phyloP scores from a whole-genome alignment of 164 flowering plant genomes.

The Sedum album region DNA sequence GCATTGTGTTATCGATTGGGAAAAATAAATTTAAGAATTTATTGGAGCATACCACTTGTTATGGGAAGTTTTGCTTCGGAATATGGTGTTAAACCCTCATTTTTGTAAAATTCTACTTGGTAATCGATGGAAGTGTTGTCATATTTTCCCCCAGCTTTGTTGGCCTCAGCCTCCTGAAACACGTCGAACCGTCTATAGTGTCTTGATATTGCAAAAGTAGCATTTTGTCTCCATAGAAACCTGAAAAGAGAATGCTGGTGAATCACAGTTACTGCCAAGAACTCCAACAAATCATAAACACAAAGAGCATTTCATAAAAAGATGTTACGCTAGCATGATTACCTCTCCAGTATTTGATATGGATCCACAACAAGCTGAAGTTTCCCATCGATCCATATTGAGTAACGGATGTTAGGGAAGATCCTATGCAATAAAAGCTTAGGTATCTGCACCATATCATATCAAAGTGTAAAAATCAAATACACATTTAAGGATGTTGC shows the following conservation, averaged over 20 bases:
- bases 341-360: constrained; percentile 95
- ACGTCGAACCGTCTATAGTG: constrained; percentile 93
- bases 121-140: constrained; percentile 74
- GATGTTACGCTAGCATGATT: background rate
- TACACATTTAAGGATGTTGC: background rate
- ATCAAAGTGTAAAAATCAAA: background rate
- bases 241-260: constrained; percentile 25
- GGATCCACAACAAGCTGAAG: constrained; percentile 91
- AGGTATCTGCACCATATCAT: constrained; percentile 49
- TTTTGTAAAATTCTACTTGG: constrained; percentile 74
- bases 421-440: constrained; percentile 86
- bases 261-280: background rate
- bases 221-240: constrained; percentile 83
- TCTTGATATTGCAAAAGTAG: constrained; percentile 82
- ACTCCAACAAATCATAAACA: background rate
- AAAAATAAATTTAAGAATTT: background rate
- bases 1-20: background rate
- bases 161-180: constrained; percentile 90
- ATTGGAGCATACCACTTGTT: constrained; percentile 55
- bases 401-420: constrained; percentile 68
- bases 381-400: constrained; percentile 97
- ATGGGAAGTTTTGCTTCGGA: constrained; percentile 85
- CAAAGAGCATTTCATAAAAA: background rate
- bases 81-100: constrained; percentile 83
- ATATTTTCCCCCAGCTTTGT: constrained; percentile 88